Conservation (phyloP, 768 basidiomycete genomes). For the Mycena galopus region DNA sequence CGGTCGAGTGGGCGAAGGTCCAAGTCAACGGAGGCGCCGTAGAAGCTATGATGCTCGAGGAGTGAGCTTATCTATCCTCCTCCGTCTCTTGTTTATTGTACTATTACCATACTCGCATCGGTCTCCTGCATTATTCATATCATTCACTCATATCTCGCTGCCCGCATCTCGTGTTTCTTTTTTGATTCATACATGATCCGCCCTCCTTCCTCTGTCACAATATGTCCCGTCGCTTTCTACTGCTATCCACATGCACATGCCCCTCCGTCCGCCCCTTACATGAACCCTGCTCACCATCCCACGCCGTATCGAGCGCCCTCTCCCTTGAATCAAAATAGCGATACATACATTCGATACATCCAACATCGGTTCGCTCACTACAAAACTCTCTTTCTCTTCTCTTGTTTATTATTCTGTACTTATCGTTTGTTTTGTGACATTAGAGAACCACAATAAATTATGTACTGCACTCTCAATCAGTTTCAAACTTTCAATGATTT, state of each 20-base stretch:
- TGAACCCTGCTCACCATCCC: background rate
- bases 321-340: slow-evolving; percentile 9
- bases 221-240: slow-evolving; percentile 30
- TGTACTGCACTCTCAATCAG: slow-evolving; percentile 21
- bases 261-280: slow-evolving; percentile 21
- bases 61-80: slow-evolving; percentile 46
- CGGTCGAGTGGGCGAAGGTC: slow-evolving; percentile 78
- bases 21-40: slow-evolving; percentile 55
- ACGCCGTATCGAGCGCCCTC: background rate
- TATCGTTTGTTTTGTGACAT: slow-evolving; percentile 33
- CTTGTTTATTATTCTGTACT: slow-evolving; percentile 35
- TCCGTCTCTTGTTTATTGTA: slow-evolving; percentile 31
- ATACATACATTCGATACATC: slow-evolving; percentile 9
- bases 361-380: background rate
- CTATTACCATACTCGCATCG: slow-evolving; percentile 26
- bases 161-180: slow-evolving; percentile 18
- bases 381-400: slow-evolving; percentile 13
- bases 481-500: background rate
- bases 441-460: slow-evolving; percentile 33
- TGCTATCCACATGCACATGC: slow-evolving; percentile 31
- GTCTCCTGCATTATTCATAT: slow-evolving; percentile 25
- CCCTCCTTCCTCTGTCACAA: slow-evolving; percentile 12
- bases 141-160: slow-evolving; percentile 22
- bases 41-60: slow-evolving; percentile 62
- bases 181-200: slow-evolving; percentile 30